A percentile compares a stretch with the other conserved stretches of the same genome.
phyloP scores from a whole-genome alignment of 768 basidiomycete species.

The Termitomyces heimii region DNA sequence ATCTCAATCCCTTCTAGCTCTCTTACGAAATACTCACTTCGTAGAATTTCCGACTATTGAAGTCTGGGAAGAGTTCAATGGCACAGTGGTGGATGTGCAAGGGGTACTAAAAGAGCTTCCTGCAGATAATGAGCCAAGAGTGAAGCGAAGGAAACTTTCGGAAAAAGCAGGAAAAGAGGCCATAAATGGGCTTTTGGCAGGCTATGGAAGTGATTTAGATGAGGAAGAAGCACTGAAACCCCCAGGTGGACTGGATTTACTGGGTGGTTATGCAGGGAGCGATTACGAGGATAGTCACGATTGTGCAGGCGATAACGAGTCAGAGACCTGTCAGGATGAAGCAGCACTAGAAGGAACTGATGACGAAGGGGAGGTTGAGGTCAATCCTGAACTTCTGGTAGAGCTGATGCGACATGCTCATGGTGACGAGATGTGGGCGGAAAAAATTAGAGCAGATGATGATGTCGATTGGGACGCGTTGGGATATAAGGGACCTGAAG shows the following conservation, averaged over 20 bases:
- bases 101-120: conserved; percentile 33
- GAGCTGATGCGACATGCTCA: conserved; percentile 34
- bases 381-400: conserved; percentile 35
- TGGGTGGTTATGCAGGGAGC: conserved; percentile 44
- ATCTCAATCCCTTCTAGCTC: conserved; percentile 33
- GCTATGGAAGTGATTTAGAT: conserved; percentile 47
- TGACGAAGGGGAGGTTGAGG: conserved; percentile 21
- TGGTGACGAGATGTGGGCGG: conserved; percentile 19
- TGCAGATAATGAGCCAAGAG: conserved; percentile 25
- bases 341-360: conserved; percentile 14
- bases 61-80: conserved; percentile 65
- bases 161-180: conserved; percentile 44
- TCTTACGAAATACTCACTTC: conserved; percentile 59
- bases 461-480: conserved; percentile 48
- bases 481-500: conserved; percentile 21
- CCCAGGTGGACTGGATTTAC: conserved; percentile 29
- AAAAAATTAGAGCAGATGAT: conserved; percentile 31
- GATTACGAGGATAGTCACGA: conserved; percentile 27
- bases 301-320: conserved; percentile 22
- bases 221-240: conserved; percentile 25
- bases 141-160: conserved; percentile 56
- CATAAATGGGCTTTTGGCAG: conserved; percentile 52
- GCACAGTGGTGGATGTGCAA: conserved; percentile 49
- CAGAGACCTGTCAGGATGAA: conserved; percentile 20
- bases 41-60: conserved; percentile 84